Evolutionary conservation across 495 filamentous ascomycete genomes (phyloP).

Genomic region (Oidiodendron maius): DNA sequence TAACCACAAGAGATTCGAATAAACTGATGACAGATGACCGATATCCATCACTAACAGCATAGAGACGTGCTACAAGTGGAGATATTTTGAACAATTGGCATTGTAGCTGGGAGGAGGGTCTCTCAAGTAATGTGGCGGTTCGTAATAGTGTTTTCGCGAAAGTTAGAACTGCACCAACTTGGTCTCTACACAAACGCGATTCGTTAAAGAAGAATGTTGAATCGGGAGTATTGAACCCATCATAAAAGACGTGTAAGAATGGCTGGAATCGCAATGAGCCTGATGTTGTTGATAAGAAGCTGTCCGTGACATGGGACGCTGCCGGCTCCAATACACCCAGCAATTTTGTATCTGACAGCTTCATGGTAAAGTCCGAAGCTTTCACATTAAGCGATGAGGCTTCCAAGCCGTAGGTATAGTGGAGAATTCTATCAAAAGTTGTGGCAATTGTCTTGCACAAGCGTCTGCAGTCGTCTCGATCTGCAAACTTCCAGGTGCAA

Average conservation of each 20-base stretch:
- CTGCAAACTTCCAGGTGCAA: slow-evolving; percentile 73
- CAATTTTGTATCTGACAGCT: background rate
- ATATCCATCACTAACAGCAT: slow-evolving; percentile 64
- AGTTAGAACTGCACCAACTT: slow-evolving; percentile 56
- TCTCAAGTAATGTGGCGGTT: slow-evolving; percentile 58
- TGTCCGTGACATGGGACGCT: slow-evolving; percentile 67
- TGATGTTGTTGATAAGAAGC: slow-evolving; percentile 63
- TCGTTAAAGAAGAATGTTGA: slow-evolving; percentile 54
- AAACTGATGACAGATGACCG: slow-evolving; percentile 58
- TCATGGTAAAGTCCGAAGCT: slow-evolving; percentile 7
- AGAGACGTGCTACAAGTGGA: slow-evolving; percentile 70
- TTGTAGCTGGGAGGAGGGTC: slow-evolving; percentile 59
- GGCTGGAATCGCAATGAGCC: slow-evolving; percentile 72
- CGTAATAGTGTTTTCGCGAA: slow-evolving; percentile 65
- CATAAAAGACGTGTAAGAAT: slow-evolving; percentile 62
- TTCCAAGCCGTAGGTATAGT: slow-evolving; percentile 68
- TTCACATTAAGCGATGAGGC: slow-evolving; percentile 27
- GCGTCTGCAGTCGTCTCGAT: slow-evolving; percentile 55
- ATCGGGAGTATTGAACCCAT: slow-evolving; percentile 58
- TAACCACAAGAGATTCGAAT: slow-evolving; percentile 68
- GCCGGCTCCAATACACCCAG: slow-evolving; percentile 60
- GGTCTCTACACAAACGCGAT: slow-evolving; percentile 48
- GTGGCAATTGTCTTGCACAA: slow-evolving; percentile 49
- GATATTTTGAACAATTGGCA: slow-evolving; percentile 72
- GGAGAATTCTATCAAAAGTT: slow-evolving; percentile 65